These are phyloP conservation scores for Trypanosoma lewisi DNA, from an alignment of 208 protist species.

Conservation along the genomic window DNA sequence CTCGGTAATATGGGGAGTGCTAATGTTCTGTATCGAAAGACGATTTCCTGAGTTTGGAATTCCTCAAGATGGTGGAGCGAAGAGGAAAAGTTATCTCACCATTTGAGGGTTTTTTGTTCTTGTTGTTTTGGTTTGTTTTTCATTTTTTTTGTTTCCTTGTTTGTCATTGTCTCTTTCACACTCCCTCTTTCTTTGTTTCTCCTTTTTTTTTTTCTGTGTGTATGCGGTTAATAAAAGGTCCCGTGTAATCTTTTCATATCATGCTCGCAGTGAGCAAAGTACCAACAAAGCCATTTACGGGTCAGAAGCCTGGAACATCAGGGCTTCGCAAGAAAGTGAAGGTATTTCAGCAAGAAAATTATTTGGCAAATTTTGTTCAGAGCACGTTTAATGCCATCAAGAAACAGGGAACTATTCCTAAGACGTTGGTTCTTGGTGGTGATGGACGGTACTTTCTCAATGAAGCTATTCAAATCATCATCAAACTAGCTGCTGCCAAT, in stretches of 20 bases:
- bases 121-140: too few species aligned
- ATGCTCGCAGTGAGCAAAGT: conserved; percentile 21
- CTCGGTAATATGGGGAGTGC: not conserved
- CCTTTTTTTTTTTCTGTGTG: conserved; percentile 12
- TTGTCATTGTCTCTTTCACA: too few species aligned
- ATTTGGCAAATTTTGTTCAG: conserved; percentile 98
- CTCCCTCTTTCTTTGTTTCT: conserved; percentile 13
- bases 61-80: too few species aligned
- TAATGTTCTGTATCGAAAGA: not conserved
- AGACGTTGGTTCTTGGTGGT: conserved; percentile 94
- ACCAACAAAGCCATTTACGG: conserved; percentile 60
- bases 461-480: conserved; percentile 93
- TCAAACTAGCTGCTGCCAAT: conserved; percentile 93
- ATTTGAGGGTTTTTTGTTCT: too few species aligned
- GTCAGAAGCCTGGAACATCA: conserved; percentile 96
- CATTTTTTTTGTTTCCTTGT: too few species aligned
- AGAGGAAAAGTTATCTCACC: too few species aligned
- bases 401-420: conserved; percentile 39
- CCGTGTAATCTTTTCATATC: not conserved
- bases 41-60: too few species aligned
- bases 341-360: conserved; percentile 90
- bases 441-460: conserved; percentile 95
- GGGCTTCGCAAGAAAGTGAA: conserved; percentile 96
- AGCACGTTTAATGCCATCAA: conserved; percentile 91
- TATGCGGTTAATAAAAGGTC: not conserved